Evolutionary conservation across 805 yeast genomes (phyloP), one percentile per base, ranked within the genome.

Genomic region (Kluyveromyces lactis): DNA sequence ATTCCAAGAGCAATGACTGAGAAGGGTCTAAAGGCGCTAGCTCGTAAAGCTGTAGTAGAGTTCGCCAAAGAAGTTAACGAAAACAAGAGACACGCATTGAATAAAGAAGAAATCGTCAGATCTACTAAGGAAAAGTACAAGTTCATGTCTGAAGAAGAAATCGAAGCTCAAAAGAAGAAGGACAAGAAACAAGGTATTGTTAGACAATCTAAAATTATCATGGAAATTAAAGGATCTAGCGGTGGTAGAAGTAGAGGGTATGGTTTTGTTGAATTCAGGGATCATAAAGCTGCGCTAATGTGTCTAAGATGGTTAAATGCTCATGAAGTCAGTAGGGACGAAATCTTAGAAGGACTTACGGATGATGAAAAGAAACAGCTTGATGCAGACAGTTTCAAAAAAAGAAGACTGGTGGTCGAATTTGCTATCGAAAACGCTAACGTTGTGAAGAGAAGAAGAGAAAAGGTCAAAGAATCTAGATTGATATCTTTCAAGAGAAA

Each of bases 271-370:
- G 97, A 92, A 64, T 87, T 72, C 62, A 79, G 87, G 63, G 95
- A 89, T 62, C 98, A 92, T 62, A 83, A 82, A 62, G 60, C 81
- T 46, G 97, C 98, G 1, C 71, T 92, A 49, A 89, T 87, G 97
- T 97, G 95, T 2, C 73, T 92, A 41, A 78, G 98, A 69, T 92
- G 96, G 95, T 71, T 92, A 60, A 92, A 92, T 60, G 95, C 95
- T 6, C 96, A 90, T 57, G 81, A 76, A 54, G 95, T 92, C 5
- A 66, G 85, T 0, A 62, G 61, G 26, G 76, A 71, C 8, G 97
- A 89, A 60, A 73, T 86, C 30, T 43, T 72, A 16, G 84, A 73
- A 47, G 89, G 90, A n/a, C 58, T 82, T 42, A 64, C 68, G 24
- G 86, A 78, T 3, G 86, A 82, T 35, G 89, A 83, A 53, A 66